Base-by-base conservation (phyloP, 1,284 basidiomycete genomes). In the Peniophora sp. region DNA sequence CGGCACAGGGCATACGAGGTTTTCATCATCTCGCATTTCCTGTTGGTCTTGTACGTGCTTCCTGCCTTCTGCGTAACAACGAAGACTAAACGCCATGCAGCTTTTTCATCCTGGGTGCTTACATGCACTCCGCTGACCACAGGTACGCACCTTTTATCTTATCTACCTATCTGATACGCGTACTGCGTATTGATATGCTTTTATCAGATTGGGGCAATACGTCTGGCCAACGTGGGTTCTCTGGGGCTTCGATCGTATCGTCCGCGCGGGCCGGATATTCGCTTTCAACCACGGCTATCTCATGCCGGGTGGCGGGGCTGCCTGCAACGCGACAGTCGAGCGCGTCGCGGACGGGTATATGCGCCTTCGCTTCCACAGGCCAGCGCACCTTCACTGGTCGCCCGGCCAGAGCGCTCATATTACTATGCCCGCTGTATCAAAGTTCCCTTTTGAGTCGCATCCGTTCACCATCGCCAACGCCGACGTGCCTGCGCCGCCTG, bases 231-330 rank as follows among this genome's bases (percentile, higher is more conserved):
- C 73, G 1, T 72, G 84, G 64, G 65, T 83, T 56, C 61, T 86
- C 32, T 89, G 84, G 84, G 81, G 68, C 0, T 61, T 84, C 45
- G 85, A 88, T 61, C 76, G 84, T 23, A 51, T 75, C 36, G 57
- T 83, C 50, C 77, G 83, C 12, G 20, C 73, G 16, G 52, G 70
- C 10, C 77, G 81, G 16, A 61, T 85, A 5, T 55, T 79, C 45
- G 54, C 73, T 32, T 71, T 73, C 65, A 86, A 85, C 65, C 67
- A 72, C 56, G 68, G 63, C 23, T 72, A 67, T 62, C 69, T 70
- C 54, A 62, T 62, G 58, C 38, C 58, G 56, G 50, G 52, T 14
- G 50, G 57, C 19, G 55, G 62, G 5, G 52, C 55, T 17, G 50
- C 65, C 50, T 65, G 70, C 51, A 62, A 72, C 59, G 70, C 71